These are phyloP conservation scores for Effrenium voratum DNA, from an alignment of 73 alveolate species.

Conservation along the genomic window DNA sequence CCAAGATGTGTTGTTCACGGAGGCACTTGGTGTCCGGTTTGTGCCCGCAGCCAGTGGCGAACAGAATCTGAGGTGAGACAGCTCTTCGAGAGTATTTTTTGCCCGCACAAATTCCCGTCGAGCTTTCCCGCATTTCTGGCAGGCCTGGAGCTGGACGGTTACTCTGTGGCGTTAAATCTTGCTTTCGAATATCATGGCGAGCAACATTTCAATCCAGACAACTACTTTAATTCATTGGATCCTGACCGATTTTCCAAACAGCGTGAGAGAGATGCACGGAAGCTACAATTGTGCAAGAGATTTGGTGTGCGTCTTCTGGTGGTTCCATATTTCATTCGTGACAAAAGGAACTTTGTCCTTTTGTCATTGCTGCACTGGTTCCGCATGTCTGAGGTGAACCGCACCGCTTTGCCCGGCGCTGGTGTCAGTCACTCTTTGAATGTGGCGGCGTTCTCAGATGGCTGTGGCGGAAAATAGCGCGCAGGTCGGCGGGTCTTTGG, in stretches of 20 bases:
- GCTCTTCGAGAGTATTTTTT: neutral
- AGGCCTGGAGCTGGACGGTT: neutral
- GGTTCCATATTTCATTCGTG: neutral
- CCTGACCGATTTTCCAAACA: neutral
- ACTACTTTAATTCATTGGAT: neutral
- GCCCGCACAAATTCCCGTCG: neutral
- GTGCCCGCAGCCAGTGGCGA: neutral
- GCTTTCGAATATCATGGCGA: conserved; percentile 22
- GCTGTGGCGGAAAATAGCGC: too few relatives aligned
- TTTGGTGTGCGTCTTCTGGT: neutral
- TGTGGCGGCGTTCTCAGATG: too few relatives aligned
- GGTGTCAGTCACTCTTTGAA: too few relatives aligned
- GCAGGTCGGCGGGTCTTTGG: too few relatives aligned
- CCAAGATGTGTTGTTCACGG: neutral
- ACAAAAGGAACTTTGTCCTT: neutral
- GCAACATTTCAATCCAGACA: neutral
- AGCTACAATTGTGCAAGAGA: neutral
- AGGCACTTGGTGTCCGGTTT: neutral
- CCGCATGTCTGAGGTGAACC: conserved; percentile 21
- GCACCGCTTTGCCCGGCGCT: too few relatives aligned
- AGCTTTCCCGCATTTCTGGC: neutral
- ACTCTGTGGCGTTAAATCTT: neutral
- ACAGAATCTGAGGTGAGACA: neutral
- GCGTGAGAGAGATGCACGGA: neutral
- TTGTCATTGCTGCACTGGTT: conserved; percentile 3